Percentiles rank a stretch among this genome's conserved stretches.
Evolutionary conservation across 768 basidiomycete species (phyloP).

Genomic region (Auricularia cornea): DNA sequence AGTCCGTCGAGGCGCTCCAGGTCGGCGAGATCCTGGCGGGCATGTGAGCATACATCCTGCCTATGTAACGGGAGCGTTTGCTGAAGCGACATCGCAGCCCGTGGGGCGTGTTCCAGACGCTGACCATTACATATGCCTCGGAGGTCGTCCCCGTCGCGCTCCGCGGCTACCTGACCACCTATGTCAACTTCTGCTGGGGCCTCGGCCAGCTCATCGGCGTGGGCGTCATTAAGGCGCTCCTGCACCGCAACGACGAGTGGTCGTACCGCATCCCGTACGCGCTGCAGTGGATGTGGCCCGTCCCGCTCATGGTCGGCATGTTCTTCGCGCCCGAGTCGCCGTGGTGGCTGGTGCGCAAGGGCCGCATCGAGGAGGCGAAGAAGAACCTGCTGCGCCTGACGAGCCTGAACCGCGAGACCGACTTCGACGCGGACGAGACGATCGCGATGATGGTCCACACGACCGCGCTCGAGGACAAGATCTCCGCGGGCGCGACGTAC

Average conservation of each 20-base stretch:
- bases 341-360: constrained; percentile 23
- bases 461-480: constrained; percentile 24
- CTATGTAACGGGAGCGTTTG: too few relatives aligned
- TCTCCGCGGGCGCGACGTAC: constrained; percentile 24
- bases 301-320: constrained; percentile 19
- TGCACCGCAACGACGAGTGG: constrained; percentile 3
- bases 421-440: constrained; percentile 21
- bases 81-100: constrained; percentile 7
- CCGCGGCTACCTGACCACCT: constrained; percentile 16
- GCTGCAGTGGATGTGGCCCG: constrained; percentile 15
- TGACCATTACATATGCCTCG: constrained; percentile 22
- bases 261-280: constrained; percentile 8
- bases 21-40: constrained; percentile 17
- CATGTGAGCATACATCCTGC: constrained; percentile 10
- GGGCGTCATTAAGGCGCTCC: constrained; percentile 3
- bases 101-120: constrained; percentile 17
- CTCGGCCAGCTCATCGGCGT: constrained; percentile 9
- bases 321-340: constrained; percentile 19
- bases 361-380: constrained; percentile 19
- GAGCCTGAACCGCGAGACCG: constrained; percentile 6
- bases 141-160: constrained; percentile 10
- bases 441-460: constrained; percentile 29
- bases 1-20: constrained; percentile 4
- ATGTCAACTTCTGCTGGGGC: constrained; percentile 27
- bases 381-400: constrained; percentile 13